Evolutionary conservation across 352 stramenopile species (phyloP).

Genomic region (Albugo laibachii): DNA sequence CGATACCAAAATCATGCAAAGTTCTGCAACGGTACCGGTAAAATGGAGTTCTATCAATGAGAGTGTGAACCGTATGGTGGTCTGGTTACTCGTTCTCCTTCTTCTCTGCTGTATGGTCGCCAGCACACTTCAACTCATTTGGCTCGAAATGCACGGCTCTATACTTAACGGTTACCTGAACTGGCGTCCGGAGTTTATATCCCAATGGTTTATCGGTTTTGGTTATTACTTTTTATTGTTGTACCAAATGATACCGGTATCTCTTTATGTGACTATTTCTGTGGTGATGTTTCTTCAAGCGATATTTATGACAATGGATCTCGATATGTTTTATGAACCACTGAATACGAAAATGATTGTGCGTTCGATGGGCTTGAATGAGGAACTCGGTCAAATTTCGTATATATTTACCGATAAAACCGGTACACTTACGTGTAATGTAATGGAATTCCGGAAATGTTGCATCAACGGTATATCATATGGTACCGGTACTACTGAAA

Average conservation of each 20-base stretch:
- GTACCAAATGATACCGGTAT: constrained; percentile 91
- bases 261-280: constrained; percentile 89
- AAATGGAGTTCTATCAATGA: constrained; percentile 73
- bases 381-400: constrained; percentile 87
- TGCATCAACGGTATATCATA: constrained; percentile 72
- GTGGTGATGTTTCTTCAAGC: constrained; percentile 83
- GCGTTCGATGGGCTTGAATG: constrained; percentile 78
- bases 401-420: constrained; percentile 99
- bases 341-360: constrained; percentile 55
- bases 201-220: constrained; percentile 39
- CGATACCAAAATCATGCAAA: constrained; percentile 78
- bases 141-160: constrained; percentile 13
- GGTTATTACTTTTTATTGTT: constrained; percentile 86
- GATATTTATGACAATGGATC: constrained; percentile 66
- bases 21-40: constrained; percentile 39
- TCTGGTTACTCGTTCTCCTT: constrained; percentile 51
- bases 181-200: neutral
- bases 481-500: constrained; percentile 69
- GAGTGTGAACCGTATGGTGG: constrained; percentile 64
- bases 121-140: constrained; percentile 15
- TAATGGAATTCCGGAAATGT: constrained; percentile 93
- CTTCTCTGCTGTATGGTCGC: constrained; percentile 34
- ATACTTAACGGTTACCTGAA: neutral
- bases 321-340: constrained; percentile 61
- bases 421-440: constrained; percentile 95